Evolutionary conservation across 2,329 filamentous ascomycete species (phyloP), one percentile per base, ranked within the genome.

Genomic region (Diaporthe sp.): DNA sequence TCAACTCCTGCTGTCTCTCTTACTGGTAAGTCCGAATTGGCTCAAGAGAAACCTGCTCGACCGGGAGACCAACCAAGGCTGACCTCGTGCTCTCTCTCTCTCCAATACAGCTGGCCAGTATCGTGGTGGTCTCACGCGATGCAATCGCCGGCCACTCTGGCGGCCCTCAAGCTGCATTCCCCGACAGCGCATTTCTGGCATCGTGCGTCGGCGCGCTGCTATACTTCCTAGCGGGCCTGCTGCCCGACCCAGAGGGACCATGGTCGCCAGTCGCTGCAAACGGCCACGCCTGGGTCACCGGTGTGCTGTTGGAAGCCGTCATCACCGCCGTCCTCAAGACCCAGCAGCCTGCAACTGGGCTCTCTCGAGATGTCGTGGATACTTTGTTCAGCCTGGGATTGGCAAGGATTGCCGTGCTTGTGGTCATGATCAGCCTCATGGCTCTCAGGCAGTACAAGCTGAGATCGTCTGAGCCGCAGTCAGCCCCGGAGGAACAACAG

Each of bases 181-280:
- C 83, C 4, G 83, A 83, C 74, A 86, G 83, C 76, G 83, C 84
- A 17, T 86, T 84, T 75, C 71, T 86, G 73, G 74, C 85, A 8
- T 84, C 85, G 4, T 80, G 85, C 65, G 82, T 84, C 19, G 84
- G 80, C 10, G 84, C 85, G 5, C 56, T 85, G 6, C 81, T 86
- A 4, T 86, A 85, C 75, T 86, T 84, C 59, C 73, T 85, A 4
- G 82, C 83, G 30, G 85, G 85, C 3, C 77, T 86, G 66, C 79
- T 86, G 9, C 85, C 85, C 4, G 83, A 86, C 51, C 85, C 85
- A 1, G 84, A 86, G 75, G 85, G 85, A 1, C 85, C 85, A 9
- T 86, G 85, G 85, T 81, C 82, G 6, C 85, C 84, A 1, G 79
- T 78, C 13, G 75, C 79, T 25, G 77, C 84, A 27, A 84, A 86